Evolutionary conservation across 148 eudicot species (phyloP), one percentile per base, ranked within the genome.

Genomic region (Amaranthus palmeri): DNA sequence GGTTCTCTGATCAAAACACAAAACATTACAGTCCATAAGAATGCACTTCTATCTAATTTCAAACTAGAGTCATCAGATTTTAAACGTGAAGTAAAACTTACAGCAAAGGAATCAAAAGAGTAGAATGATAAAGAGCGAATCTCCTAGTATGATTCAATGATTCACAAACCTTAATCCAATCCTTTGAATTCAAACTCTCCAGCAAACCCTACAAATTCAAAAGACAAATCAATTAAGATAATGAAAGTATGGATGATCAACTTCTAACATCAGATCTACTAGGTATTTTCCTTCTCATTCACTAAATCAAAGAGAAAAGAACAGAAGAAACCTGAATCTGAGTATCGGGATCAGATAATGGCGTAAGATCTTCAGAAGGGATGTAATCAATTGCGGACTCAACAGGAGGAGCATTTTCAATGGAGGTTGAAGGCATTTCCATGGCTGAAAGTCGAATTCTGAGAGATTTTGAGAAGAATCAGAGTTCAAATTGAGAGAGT

Each of bases 121-220:
- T 36, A 12, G 91, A 81, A 70, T 95, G 90, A 78, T 72, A 80
- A 41, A 95, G 61, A 3, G 92, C 92, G 10, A 91, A 77, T 51
- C 92, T 85, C 82, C 99, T 77, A 43, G 86, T 82, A 68, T 84
- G 83, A 67, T 89, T 95, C 80, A 95, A 62, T 5, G 97, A 91
- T 53, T 88, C 93, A 57, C 99, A 95, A 13, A 95, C 74, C 79
- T 80, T 86, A 76, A 88, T 47, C 99, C 99, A 95, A 82, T 95
- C 93, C 77, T 91, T 95, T 7, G 97, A 88, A 56, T 95, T 92
- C 77, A 95, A 76, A 40, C 90, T 96, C 72, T 88, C 87, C 63
- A 91, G 72, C 58, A 95, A 82, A 12, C 86, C 80, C 99, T 95
- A 86, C 72, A 72, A 72, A 55, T 57, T 50, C 11, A 40, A 1